Percentiles rank a stretch among this genome's conserved stretches.
phyloP scores from a whole-genome alignment of 2,329 filamentous ascomycete species.

The Uncinocarpus reesii region DNA sequence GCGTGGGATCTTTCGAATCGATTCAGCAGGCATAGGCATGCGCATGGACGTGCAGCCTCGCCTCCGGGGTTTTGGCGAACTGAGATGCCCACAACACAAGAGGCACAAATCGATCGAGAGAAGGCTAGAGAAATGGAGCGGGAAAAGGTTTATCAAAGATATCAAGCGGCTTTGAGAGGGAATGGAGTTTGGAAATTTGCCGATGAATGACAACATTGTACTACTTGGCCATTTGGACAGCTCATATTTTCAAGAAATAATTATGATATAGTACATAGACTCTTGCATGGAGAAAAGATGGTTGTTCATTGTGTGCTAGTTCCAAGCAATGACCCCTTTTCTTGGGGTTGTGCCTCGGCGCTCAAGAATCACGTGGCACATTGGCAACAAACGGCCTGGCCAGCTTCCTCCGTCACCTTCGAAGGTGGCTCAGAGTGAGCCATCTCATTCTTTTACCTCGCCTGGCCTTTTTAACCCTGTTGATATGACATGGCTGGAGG shows the following conservation, averaged over 20 bases:
- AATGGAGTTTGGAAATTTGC: slow-evolving; percentile 70
- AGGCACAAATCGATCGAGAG: slow-evolving; percentile 54
- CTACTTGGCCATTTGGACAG: no score
- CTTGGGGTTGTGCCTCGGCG: no score
- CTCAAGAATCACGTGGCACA: no score
- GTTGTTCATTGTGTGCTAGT: no score
- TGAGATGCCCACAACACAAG: slow-evolving; percentile 83
- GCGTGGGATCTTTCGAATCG: slow-evolving; percentile 62
- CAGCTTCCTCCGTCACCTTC: not conserved
- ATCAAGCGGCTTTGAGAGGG: slow-evolving; percentile 68
- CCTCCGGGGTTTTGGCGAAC: slow-evolving; percentile 86
- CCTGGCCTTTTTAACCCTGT: not conserved
- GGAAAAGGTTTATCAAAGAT: slow-evolving; percentile 58
- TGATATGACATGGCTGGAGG: slow-evolving; percentile 2
- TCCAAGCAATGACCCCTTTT: no score
- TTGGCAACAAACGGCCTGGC: no score
- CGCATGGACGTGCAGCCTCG: slow-evolving; percentile 58
- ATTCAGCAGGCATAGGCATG: slow-evolving; percentile 66
- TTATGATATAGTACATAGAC: no score
- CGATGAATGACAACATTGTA: slow-evolving; percentile 54
- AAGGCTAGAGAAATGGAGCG: slow-evolving; percentile 56
- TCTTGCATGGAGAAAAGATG: no score
- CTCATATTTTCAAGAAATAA: no score
- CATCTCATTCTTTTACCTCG: not conserved
- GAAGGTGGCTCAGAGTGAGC: not conserved